Evolutionary conservation across 805 yeast genomes (phyloP).

Genomic region (Wickerhamiella shivajii): DNA sequence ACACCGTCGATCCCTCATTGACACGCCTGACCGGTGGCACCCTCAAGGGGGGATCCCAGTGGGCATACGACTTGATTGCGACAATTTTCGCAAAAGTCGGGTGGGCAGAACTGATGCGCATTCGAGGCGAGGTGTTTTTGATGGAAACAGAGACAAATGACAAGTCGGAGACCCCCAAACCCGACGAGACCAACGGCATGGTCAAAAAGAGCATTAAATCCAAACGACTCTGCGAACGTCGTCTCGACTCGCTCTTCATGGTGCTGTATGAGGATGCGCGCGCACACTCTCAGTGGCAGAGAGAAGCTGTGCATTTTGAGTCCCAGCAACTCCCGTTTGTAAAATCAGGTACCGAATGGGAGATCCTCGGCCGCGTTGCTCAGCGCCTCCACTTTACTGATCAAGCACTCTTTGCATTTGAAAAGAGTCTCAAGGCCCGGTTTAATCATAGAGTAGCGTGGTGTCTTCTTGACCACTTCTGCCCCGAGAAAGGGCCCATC

Average conservation of each 20-base stretch:
- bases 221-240: conserved; percentile 55
- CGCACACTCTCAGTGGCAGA: conserved; percentile 83
- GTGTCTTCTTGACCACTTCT: conserved; percentile 53
- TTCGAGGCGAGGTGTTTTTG: conserved; percentile 59
- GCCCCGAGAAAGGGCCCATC: conserved; percentile 22
- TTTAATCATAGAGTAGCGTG: conserved; percentile 72
- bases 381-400: conserved; percentile 69
- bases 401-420: conserved; percentile 74
- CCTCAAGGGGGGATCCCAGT: conserved; percentile 38
- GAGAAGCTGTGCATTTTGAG: conserved; percentile 76
- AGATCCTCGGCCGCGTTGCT: conserved; percentile 75
- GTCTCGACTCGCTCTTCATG: conserved; percentile 66
- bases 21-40: conserved; percentile 37
- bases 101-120: conserved; percentile 61
- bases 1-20: conserved; percentile 32
- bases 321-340: conserved; percentile 71
- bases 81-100: conserved; percentile 54
- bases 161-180: not conserved
- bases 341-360: conserved; percentile 82
- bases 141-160: conserved; percentile 57
- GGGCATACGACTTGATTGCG: conserved; percentile 58
- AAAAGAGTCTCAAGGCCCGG: conserved; percentile 51
- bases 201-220: conserved; percentile 20
- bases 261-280: conserved; percentile 52
- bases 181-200: not conserved